Conservation (phyloP, 2,329 filamentous ascomycete genomes). For the Penicillium sp. region DNA sequence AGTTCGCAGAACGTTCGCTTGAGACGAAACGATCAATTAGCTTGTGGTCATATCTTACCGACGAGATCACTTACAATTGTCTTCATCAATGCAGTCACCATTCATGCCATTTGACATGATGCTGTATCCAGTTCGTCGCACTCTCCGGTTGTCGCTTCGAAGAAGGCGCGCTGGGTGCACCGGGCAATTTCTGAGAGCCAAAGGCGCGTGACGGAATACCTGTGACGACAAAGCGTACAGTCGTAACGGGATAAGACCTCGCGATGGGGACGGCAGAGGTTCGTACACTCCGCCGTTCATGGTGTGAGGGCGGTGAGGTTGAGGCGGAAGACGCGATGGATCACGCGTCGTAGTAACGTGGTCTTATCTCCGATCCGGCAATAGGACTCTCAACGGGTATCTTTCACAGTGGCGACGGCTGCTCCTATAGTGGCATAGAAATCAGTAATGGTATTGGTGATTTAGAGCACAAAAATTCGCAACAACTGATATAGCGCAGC, state of each 20-base stretch:
- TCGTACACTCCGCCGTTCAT: neutral
- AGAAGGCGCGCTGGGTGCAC: neutral
- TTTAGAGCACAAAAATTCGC: too few relatives aligned
- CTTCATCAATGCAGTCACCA: neutral
- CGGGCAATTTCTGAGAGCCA: neutral
- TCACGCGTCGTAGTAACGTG: neutral
- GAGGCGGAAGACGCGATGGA: neutral
- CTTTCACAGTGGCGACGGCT: too few relatives aligned
- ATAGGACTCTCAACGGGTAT: neutral
- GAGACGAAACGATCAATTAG: neutral
- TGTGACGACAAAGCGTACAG: too few relatives aligned
- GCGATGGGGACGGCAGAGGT: neutral
- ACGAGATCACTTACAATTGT: neutral
- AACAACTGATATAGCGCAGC: neutral
- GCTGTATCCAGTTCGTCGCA: neutral
- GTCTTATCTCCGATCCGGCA: neutral
- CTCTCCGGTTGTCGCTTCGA: neutral
- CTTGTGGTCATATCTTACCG: neutral
- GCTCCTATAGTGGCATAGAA: too few relatives aligned
- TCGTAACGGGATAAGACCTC: neutral
- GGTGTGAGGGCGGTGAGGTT: neutral
- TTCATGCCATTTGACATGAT: neutral
- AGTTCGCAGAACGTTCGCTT: neutral
- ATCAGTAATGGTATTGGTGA: too few relatives aligned
- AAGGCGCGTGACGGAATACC: neutral